Base-by-base conservation (phyloP, 345 rosid species). In the Clarkia xantiana region DNA sequence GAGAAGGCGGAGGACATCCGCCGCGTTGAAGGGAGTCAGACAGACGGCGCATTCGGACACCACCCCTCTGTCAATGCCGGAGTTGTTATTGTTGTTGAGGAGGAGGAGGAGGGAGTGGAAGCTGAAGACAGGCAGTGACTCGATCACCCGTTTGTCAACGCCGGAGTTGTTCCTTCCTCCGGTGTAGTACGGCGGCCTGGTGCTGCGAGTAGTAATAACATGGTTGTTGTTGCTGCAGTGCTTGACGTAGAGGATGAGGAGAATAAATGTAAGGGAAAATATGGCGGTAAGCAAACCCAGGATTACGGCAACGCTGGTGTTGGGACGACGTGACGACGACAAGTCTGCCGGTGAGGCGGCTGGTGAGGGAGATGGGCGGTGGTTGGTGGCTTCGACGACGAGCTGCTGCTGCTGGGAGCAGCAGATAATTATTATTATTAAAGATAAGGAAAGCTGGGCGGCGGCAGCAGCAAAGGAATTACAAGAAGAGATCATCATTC, bases 21-120 rank as follows among this genome's bases (percentile, higher is more conserved):
- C 50, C 0, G 76, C 67, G 25, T 89, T 80, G 61, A 89, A 89
- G 50, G 69, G 72, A 14, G 74, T 58, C 1, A 89, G 45, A 51
- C 97, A 89, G 42, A 89, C 94, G 8, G 94, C 83, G 65, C 97
- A 89, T 42, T 89, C 97, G 0, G n/a, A n/a, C n/a, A n/a, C n/a
- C n/a, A n/a, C n/a, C n/a, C n/a, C n/a, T n/a, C n/a, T n/a, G n/a
- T n/a, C n/a, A n/a, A n/a, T n/a, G n/a, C n/a, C n/a, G n/a, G n/a
- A n/a, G n/a, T n/a, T n/a, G n/a, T n/a, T n/a, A n/a, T n/a, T n/a
- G n/a, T n/a, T n/a, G n/a, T n/a, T n/a, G n/a, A n/a, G n/a, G n/a
- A n/a, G n/a, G n/a, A n/a, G n/a, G n/a, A n/a, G n/a, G 8, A 89
- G 70, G 9, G 94, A 80, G 34, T 73, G 63, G 65, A 85, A 89